phyloP scores from a whole-genome alignment of 495 filamentous ascomycete genomes.

The Viridothelium virens region DNA sequence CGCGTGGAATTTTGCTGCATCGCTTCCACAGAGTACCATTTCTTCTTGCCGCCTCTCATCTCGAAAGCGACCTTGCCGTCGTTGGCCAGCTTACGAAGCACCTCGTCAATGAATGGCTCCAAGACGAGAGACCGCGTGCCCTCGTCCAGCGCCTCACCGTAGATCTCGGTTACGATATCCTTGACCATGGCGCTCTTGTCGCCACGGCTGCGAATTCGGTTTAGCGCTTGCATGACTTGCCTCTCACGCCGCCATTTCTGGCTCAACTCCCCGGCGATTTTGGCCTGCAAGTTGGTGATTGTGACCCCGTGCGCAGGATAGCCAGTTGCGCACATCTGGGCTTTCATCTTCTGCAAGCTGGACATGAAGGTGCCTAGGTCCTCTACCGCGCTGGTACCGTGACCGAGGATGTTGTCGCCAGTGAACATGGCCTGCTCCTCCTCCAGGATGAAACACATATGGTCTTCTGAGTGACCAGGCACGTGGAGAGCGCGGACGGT shows the following conservation, averaged over 20 bases:
- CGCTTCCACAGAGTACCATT: slow-evolving; percentile 36
- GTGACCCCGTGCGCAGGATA: slow-evolving; percentile 41
- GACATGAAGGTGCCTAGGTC: slow-evolving; percentile 38
- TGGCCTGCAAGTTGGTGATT: slow-evolving; percentile 34
- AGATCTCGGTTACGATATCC: slow-evolving; percentile 37
- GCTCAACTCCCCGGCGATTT: slow-evolving; percentile 33
- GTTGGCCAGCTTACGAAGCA: slow-evolving; percentile 43
- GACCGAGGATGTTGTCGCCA: slow-evolving; percentile 37
- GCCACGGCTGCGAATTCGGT: slow-evolving; percentile 14
- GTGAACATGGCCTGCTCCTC: slow-evolving; percentile 25
- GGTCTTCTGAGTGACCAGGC: slow-evolving; percentile 41
- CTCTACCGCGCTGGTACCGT: slow-evolving; percentile 39
- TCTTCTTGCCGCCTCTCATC: slow-evolving; percentile 34
- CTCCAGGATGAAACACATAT: slow-evolving; percentile 44
- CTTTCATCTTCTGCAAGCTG: slow-evolving; percentile 31
- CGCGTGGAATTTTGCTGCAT: too few species aligned
- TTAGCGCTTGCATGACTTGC: slow-evolving; percentile 33
- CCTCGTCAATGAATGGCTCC: slow-evolving; percentile 44
- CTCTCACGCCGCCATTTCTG: slow-evolving; percentile 37
- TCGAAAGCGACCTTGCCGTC: slow-evolving; percentile 45
- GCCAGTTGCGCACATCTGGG: slow-evolving; percentile 30
- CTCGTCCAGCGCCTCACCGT: slow-evolving; percentile 35
- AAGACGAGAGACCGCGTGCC: slow-evolving; percentile 30
- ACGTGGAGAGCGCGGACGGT: slow-evolving; percentile 37
- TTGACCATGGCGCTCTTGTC: slow-evolving; percentile 29